Base-by-base conservation (phyloP, 23 red algal species). In the Gracilaria domingensis region DNA sequence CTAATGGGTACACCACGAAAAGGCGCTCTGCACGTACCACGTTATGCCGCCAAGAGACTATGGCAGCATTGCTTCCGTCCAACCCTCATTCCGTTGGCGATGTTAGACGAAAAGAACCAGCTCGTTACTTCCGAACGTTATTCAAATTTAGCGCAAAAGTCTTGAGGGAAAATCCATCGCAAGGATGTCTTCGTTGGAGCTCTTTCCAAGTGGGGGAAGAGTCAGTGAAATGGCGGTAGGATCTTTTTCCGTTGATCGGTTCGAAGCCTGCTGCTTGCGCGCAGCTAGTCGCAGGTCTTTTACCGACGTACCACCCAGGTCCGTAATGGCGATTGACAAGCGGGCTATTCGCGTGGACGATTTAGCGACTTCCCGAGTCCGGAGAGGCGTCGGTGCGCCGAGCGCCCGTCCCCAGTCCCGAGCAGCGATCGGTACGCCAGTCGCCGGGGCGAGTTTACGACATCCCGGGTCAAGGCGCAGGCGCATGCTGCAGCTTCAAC, bases 1-100 rank as follows among this genome's bases (percentile, higher is more conserved):
- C 65, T 35, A 4, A 70, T 9, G 65, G 65, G 18, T 26, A 70
- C 65, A 34, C 28, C 65, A 70, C 65, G 65, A 70, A 9, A 70
- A 34, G 18, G 65, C 65, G 65, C 65, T 70, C 65, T 35, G 65
- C 65, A 70, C 65, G 28, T 70, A 70, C 65, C 35, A 70, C 65
- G 25, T 34, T 70, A 4, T 70, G 65, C 65, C 14, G 35, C 65
- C 65, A 34, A 38, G 5, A 34, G 25, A 70, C 25, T 26, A 70
- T 70, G 12, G 25, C 35, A 36, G 28, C 65, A 38, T 70, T 70
- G 13, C 13, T 25, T 17, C 16, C 28, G 14, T 70, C 25, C 65
- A 70, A 70, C 35, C 65, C 25, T 38, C n/a, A 34, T 70, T 24
- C 35, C 28, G 25, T 33, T 17, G 23, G 25, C 18, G 65, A 34